phyloP scores from a whole-genome alignment of 2,329 filamentous ascomycete genomes.

The Herpotrichia juniperi region DNA sequence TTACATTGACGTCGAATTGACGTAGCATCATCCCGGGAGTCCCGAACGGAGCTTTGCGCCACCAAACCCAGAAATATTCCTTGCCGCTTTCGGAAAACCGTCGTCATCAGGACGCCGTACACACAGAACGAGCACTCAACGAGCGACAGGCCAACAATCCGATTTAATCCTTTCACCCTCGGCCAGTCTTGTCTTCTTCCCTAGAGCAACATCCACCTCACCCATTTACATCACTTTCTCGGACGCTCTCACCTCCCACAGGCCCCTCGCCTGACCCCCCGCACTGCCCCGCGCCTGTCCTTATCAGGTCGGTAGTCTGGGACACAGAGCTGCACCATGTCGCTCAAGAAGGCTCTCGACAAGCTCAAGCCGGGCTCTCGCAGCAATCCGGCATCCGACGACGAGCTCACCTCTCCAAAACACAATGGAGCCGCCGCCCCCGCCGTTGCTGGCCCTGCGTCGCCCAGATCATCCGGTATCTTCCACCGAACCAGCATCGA shows the following conservation, averaged over 20 bases:
- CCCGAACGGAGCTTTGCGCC: background rate
- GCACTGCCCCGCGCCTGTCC: background rate
- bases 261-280: background rate
- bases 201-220: background rate
- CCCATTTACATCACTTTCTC: background rate
- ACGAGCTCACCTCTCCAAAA: conserved; percentile 41
- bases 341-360: conserved; percentile 54
- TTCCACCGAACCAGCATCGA: conserved; percentile 40
- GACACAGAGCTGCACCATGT: conserved; percentile 26
- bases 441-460: conserved; percentile 18
- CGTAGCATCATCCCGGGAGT: background rate
- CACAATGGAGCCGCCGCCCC: conserved; percentile 33
- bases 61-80: background rate
- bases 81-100: background rate
- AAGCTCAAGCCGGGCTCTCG: conserved; percentile 48
- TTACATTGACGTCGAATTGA: background rate
- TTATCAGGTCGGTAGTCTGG: background rate
- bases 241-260: background rate
- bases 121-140: background rate
- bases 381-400: conserved; percentile 41
- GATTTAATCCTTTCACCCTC: background rate
- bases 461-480: conserved; percentile 35
- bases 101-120: background rate
- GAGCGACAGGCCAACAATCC: background rate
- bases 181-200: background rate